Percentiles rank a stretch among this genome's conserved stretches.
Conservation (phyloP, 495 filamentous ascomycete genomes). For the Neurospora tetrasperma region DNA sequence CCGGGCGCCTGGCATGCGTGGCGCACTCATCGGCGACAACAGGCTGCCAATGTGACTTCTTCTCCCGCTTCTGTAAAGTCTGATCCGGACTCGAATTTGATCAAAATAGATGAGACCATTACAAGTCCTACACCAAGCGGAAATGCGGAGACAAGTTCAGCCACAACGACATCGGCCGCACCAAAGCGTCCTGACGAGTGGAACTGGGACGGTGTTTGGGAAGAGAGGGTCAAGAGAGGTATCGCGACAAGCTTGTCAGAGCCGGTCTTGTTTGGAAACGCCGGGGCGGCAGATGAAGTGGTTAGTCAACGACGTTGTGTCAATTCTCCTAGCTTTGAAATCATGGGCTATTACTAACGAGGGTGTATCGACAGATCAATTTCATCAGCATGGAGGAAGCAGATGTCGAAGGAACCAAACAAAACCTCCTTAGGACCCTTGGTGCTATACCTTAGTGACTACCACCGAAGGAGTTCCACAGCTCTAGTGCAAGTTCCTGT, state of each 20-base stretch:
- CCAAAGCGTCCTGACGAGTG: slow-evolving; percentile 64
- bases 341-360: slow-evolving; percentile 10
- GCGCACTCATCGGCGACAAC: slow-evolving; percentile 51
- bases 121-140: not conserved
- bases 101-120: not conserved
- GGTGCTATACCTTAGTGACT: slow-evolving; percentile 18
- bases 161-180: slow-evolving; percentile 8
- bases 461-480: not conserved
- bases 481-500: not conserved
- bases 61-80: not conserved
- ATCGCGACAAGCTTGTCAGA: slow-evolving; percentile 70
- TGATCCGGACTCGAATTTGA: not conserved
- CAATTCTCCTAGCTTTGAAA: not conserved
- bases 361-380: slow-evolving; percentile 43
- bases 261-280: slow-evolving; percentile 58
- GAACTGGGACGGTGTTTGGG: slow-evolving; percentile 97
- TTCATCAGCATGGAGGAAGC: slow-evolving; percentile 56
- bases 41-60: slow-evolving; percentile 10
- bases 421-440: slow-evolving; percentile 46
- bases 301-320: slow-evolving; percentile 32
- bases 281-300: slow-evolving; percentile 54
- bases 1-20: slow-evolving; percentile 86
- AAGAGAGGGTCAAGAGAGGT: slow-evolving; percentile 66
- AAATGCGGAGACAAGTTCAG: slow-evolving; percentile 9
- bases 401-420: slow-evolving; percentile 48